Percentiles rank a stretch among this genome's conserved stretches.
Conservation (phyloP, 2,329 filamentous ascomycete genomes). For the Hymenoscyphus albidus region DNA sequence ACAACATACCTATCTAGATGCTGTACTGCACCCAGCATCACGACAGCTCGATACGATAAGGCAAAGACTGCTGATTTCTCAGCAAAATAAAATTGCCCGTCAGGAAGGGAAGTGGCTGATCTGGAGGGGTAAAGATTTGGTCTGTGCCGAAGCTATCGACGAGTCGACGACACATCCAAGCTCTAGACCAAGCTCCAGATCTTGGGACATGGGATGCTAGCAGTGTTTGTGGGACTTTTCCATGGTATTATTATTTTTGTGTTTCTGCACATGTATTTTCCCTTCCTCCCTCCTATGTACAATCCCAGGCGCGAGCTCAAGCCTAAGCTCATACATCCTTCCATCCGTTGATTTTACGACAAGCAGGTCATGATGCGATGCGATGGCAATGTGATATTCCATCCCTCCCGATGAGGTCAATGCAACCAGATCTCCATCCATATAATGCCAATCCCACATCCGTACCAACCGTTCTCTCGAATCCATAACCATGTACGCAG, state of each 20-base stretch:
- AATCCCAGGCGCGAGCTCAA: not conserved
- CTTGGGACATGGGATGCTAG: not conserved
- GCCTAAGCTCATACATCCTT: not conserved
- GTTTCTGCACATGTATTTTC: not conserved
- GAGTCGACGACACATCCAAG: no score
- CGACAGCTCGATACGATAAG: not conserved
- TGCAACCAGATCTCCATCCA: slow-evolving; percentile 1
- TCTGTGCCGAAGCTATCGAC: not conserved
- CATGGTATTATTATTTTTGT: not conserved
- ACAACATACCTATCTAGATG: no score
- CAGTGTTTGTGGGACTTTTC: not conserved
- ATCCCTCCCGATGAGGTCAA: not conserved
- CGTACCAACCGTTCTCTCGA: not conserved
- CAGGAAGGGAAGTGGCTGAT: not conserved
- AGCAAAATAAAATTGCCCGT: not conserved
- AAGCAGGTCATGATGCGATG: no score
- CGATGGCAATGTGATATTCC: not conserved
- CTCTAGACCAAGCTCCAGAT: not conserved
- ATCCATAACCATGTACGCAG: not conserved
- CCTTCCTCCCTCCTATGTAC: not conserved
- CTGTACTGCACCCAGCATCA: not conserved
- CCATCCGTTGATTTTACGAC: not conserved
- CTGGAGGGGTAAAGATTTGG: not conserved
- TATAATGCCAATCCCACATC: not conserved
- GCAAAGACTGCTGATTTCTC: not conserved